A percentile compares a stretch with the other conserved stretches of the same genome.
Evolutionary conservation across 768 basidiomycete species (phyloP).

Genomic region (Pleurotus sapidus): DNA sequence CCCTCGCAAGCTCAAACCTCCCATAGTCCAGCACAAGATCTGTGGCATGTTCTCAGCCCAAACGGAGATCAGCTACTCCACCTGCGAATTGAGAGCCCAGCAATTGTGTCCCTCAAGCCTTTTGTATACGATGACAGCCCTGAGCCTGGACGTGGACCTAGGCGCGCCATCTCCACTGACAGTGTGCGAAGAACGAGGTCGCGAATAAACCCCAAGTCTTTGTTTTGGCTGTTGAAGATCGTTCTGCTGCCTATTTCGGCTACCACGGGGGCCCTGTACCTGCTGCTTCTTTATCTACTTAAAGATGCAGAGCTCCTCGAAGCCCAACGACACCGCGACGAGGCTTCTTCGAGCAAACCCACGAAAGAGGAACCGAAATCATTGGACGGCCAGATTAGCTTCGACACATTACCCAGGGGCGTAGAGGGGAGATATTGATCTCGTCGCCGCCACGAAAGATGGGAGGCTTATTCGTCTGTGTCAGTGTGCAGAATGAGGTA

Average conservation of each 20-base stretch:
- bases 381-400: conserved; percentile 45
- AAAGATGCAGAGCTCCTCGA: conserved; percentile 92
- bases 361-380: conserved; percentile 24
- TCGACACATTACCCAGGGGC: conserved; percentile 75
- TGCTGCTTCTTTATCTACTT: conserved; percentile 78
- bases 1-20: conserved; percentile 15
- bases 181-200: conserved; percentile 12
- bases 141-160: conserved; percentile 1
- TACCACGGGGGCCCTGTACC: conserved; percentile 73
- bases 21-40: conserved; percentile 51
- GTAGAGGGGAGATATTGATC: conserved; percentile 79
- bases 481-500: conserved; percentile 79
- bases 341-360: conserved; percentile 32
- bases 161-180: neutral
- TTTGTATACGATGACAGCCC: conserved; percentile 23
- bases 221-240: conserved; percentile 79
- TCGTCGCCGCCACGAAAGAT: conserved; percentile 68
- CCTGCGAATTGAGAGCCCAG: conserved; percentile 77
- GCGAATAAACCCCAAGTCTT: conserved; percentile 48
- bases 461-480: conserved; percentile 67
- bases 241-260: conserved; percentile 80
- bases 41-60: conserved; percentile 82
- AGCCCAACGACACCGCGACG: conserved; percentile 68
- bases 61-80: conserved; percentile 62
- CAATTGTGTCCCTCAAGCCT: conserved; percentile 64